Evolutionary conservation across 1,139 yeast species (phyloP).

Genomic region (Saccharomyces uvarum): DNA sequence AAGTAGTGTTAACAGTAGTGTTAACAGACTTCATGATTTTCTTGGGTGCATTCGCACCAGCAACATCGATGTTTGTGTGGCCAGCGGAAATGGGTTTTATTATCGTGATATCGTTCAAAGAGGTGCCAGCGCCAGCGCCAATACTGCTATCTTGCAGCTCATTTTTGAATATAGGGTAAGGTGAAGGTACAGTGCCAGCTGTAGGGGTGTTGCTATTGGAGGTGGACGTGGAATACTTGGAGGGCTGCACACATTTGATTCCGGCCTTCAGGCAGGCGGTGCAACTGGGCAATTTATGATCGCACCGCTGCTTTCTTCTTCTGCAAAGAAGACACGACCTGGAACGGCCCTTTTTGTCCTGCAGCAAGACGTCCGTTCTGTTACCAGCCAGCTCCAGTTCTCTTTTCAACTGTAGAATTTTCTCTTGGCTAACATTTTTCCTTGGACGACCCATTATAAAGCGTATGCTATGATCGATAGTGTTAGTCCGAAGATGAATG

Average conservation of each 20-base stretch:
- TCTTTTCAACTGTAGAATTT: constrained; percentile 28
- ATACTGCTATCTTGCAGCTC: constrained; percentile 1
- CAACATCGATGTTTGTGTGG: not conserved
- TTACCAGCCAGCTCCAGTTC: constrained; percentile 31
- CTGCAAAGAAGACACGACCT: constrained; percentile 47
- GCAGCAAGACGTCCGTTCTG: constrained; percentile 22
- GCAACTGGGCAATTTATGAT: constrained; percentile 52
- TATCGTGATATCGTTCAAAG: not conserved
- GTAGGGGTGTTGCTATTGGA: not conserved
- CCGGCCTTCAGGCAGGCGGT: constrained; percentile 55
- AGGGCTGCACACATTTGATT: constrained; percentile 51
- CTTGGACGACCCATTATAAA: constrained; percentile 32
- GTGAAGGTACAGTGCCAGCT: constrained; percentile 1
- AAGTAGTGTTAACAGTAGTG: not conserved
- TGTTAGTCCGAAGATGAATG: not conserved
- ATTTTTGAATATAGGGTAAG: not conserved
- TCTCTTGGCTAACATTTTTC: constrained; percentile 30
- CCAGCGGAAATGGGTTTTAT: not conserved
- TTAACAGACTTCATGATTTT: constrained; percentile 9
- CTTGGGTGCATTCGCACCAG: not conserved
- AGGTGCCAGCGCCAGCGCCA: not conserved
- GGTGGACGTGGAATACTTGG: constrained; percentile 35
- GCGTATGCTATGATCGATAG: not conserved
- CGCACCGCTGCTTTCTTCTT: constrained; percentile 50
- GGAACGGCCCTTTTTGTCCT: constrained; percentile 43